Evolutionary conservation across 352 stramenopile genomes (phyloP).

Genomic region (Phytophthora sansomeana): DNA sequence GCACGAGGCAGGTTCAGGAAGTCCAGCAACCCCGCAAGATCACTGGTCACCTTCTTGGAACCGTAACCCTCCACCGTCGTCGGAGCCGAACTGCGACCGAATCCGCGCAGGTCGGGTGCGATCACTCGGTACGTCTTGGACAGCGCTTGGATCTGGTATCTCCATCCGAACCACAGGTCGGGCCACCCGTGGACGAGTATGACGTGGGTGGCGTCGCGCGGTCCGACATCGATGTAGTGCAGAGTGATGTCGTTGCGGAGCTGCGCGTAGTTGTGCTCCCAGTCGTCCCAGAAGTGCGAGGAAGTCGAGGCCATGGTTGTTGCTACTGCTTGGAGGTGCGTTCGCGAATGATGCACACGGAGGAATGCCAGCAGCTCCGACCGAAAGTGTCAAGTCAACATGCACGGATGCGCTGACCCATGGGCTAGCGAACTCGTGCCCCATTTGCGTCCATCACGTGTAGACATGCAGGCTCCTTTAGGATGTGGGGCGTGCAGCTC

Average conservation of each 20-base stretch:
- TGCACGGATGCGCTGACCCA: conserved; percentile 19
- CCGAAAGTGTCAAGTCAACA: conserved; percentile 30
- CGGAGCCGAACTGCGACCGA: conserved; percentile 59
- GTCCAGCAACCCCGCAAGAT: conserved; percentile 59
- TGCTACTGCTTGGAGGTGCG: conserved; percentile 5
- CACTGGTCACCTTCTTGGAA: conserved; percentile 57
- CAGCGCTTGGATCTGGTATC: conserved; percentile 66
- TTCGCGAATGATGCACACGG: conserved; percentile 19
- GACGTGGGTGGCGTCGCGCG: conserved; percentile 52
- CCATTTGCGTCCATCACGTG: too few relatives aligned
- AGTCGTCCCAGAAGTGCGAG: conserved; percentile 29
- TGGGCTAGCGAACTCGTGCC: too few relatives aligned
- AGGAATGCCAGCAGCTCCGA: too few relatives aligned
- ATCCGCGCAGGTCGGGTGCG: conserved; percentile 60
- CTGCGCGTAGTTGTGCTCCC: conserved; percentile 46
- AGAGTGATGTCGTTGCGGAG: conserved; percentile 47
- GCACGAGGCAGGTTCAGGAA: conserved; percentile 64
- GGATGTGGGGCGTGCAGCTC: too few relatives aligned
- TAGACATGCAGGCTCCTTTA: too few relatives aligned
- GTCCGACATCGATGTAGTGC: conserved; percentile 72
- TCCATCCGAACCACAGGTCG: conserved; percentile 79
- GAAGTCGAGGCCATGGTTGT: conserved; percentile 22
- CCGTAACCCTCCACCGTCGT: conserved; percentile 52
- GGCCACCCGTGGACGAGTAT: conserved; percentile 78
- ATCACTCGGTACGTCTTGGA: conserved; percentile 63